phyloP scores from a whole-genome alignment of 1,139 yeast genomes.

The Debaryomyces coudertii region DNA sequence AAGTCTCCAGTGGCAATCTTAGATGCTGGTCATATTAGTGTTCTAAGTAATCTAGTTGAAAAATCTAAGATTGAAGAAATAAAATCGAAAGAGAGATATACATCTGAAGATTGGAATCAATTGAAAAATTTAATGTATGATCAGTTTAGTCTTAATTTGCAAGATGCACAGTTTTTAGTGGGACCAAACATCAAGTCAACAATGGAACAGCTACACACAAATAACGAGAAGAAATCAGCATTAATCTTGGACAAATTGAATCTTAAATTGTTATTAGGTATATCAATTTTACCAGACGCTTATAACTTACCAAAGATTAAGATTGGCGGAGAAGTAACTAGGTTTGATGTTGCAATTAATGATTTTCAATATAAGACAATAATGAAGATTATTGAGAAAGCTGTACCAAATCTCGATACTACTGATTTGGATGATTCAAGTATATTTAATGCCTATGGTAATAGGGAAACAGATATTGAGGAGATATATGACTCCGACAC shows the following conservation, averaged over 20 bases:
- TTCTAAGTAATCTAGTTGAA: slow-evolving; percentile 79
- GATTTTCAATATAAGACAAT: slow-evolving; percentile 90
- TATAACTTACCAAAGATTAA: slow-evolving; percentile 70
- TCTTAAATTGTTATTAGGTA: slow-evolving; percentile 70
- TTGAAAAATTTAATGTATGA: slow-evolving; percentile 87
- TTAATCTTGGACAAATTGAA: slow-evolving; percentile 76
- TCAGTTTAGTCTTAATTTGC: slow-evolving; percentile 71
- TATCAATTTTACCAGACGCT: slow-evolving; percentile 85
- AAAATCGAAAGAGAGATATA: slow-evolving; percentile 68
- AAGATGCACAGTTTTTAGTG: slow-evolving; percentile 86
- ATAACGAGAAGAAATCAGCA: slow-evolving; percentile 44
- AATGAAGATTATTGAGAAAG: slow-evolving; percentile 72
- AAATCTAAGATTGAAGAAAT: slow-evolving; percentile 70
- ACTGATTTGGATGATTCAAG: slow-evolving; percentile 35
- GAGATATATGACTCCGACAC: slow-evolving; percentile 25
- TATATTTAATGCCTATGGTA: slow-evolving; percentile 41
- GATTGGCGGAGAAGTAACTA: slow-evolving; percentile 81
- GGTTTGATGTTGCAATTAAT: slow-evolving; percentile 68
- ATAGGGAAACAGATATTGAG: slow-evolving; percentile 25
- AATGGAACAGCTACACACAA: slow-evolving; percentile 64
- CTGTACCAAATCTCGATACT: slow-evolving; percentile 63
- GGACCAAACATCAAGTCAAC: slow-evolving; percentile 83
- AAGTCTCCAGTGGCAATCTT: slow-evolving; percentile 87
- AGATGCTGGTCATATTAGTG: slow-evolving; percentile 95
- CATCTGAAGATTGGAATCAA: slow-evolving; percentile 69